These are phyloP conservation scores for Atalantia buxifolia DNA, from an alignment of 345 rosid genomes.

Conservation along the genomic window DNA sequence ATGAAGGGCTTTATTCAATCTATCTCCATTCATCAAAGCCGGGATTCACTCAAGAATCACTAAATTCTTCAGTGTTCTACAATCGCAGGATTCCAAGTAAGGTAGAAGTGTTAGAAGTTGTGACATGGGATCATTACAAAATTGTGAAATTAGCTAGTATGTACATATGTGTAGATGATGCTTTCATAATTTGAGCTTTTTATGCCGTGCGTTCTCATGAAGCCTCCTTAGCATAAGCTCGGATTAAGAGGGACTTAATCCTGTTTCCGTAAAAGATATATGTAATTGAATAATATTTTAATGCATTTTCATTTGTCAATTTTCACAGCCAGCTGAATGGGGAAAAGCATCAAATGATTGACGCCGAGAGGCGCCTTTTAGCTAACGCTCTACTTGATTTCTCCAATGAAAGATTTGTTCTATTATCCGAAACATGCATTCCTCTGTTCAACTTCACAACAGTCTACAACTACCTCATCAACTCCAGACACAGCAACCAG, in stretches of 20 bases:
- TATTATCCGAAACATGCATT: conserved; percentile 37
- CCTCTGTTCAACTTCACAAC: conserved; percentile 35
- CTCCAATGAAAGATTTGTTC: conserved; percentile 31
- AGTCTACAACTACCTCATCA: conserved; percentile 25
- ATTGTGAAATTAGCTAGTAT: neutral
- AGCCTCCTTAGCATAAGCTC: no score
- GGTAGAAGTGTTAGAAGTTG: conserved; percentile 12
- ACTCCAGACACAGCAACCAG: conserved; percentile 23
- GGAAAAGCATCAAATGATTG: conserved; percentile 30
- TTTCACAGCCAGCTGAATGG: conserved; percentile 31
- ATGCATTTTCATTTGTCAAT: neutral
- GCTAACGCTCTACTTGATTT: conserved; percentile 32
- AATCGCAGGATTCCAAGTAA: conserved; percentile 34
- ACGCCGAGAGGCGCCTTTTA: conserved; percentile 31
- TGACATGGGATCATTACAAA: neutral
- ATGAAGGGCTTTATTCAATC: conserved; percentile 21
- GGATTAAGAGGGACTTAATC: no score
- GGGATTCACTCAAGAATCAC: neutral
- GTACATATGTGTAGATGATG: no score
- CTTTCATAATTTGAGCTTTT: no score
- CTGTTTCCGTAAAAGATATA: no score
- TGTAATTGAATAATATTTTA: no score
- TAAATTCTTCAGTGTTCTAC: conserved; percentile 18
- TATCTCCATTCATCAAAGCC: conserved; percentile 8
- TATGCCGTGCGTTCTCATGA: no score